A percentile compares a stretch with the other conserved stretches of the same genome.
Evolutionary conservation across 192 early-diverging fungal genomes (phyloP).

Genomic region (Coemansia guatemalensis): DNA sequence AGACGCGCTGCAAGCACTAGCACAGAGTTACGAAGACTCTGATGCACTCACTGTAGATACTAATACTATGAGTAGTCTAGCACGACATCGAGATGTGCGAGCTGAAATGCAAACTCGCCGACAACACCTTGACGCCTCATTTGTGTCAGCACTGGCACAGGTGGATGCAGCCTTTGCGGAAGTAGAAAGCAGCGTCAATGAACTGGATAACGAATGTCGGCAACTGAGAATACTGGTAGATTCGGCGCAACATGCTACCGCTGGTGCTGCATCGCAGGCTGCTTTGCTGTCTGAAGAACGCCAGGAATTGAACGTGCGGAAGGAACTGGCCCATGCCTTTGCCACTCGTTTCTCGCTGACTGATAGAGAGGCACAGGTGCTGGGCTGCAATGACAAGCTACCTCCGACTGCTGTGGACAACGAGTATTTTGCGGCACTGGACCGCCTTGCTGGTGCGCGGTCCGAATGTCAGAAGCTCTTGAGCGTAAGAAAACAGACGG

Average conservation of each 20-base stretch:
- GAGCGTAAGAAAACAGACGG: conserved; percentile 14
- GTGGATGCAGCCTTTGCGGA: conserved; percentile 35
- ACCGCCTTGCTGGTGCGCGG: conserved; percentile 8
- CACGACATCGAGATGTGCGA: conserved; percentile 30
- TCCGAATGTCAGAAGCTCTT: conserved; percentile 31
- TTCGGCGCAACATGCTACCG: conserved; percentile 21
- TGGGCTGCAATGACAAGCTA: neutral
- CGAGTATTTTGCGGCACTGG: conserved; percentile 23
- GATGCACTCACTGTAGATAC: neutral
- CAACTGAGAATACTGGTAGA: conserved; percentile 22
- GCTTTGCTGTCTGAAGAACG: conserved; percentile 32
- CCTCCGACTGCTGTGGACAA: neutral
- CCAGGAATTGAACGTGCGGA: conserved; percentile 16
- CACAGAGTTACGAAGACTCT: conserved; percentile 20
- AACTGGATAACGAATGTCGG: conserved; percentile 23
- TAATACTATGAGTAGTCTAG: neutral
- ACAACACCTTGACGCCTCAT: conserved; percentile 26
- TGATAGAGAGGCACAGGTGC: neutral
- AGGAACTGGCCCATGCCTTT: conserved; percentile 12
- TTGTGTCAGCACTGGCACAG: conserved; percentile 22
- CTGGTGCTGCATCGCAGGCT: conserved; percentile 19
- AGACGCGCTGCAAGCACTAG: conserved; percentile 22
- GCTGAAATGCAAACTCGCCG: conserved; percentile 27
- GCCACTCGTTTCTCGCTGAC: conserved; percentile 17
- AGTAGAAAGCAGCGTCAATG: conserved; percentile 24